Evolutionary conservation across 805 yeast species (phyloP).

Genomic region (Yamadazyma nakazawae): DNA sequence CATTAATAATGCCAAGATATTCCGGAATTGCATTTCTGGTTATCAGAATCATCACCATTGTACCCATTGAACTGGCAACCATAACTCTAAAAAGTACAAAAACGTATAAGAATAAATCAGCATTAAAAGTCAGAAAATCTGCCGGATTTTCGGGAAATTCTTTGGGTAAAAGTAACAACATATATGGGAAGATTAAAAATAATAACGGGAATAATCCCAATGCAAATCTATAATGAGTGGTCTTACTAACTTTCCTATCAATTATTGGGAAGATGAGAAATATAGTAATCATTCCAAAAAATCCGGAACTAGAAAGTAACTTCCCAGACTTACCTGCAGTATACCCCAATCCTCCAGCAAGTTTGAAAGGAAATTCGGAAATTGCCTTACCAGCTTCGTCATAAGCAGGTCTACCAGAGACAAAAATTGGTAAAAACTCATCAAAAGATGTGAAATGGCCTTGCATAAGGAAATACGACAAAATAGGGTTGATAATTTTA

Average conservation of each 20-base stretch:
- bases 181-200: constrained; percentile 45
- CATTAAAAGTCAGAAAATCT: constrained; percentile 20
- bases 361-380: constrained; percentile 27
- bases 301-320: constrained; percentile 34
- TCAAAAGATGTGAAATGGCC: constrained; percentile 47
- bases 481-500: constrained; percentile 25
- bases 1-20: constrained; percentile 56
- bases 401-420: constrained; percentile 29
- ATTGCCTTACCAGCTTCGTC: constrained; percentile 11
- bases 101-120: constrained; percentile 23
- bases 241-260: constrained; percentile 34
- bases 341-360: constrained; percentile 34
- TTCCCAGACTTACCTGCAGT: constrained; percentile 28
- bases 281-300: constrained; percentile 37
- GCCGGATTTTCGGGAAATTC: constrained; percentile 27
- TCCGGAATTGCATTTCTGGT: constrained; percentile 51
- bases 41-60: constrained; percentile 48
- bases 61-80: constrained; percentile 45
- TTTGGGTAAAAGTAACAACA: constrained; percentile 42
- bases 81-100: constrained; percentile 24
- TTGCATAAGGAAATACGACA: constrained; percentile 39
- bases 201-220: constrained; percentile 42
- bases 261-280: constrained; percentile 36
- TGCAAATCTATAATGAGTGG: constrained; percentile 40
- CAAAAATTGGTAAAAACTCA: constrained; percentile 53